Evolutionary conservation across 176 grass and related monocot genomes (phyloP).

Genomic region (Aechmea fasciata): DNA sequence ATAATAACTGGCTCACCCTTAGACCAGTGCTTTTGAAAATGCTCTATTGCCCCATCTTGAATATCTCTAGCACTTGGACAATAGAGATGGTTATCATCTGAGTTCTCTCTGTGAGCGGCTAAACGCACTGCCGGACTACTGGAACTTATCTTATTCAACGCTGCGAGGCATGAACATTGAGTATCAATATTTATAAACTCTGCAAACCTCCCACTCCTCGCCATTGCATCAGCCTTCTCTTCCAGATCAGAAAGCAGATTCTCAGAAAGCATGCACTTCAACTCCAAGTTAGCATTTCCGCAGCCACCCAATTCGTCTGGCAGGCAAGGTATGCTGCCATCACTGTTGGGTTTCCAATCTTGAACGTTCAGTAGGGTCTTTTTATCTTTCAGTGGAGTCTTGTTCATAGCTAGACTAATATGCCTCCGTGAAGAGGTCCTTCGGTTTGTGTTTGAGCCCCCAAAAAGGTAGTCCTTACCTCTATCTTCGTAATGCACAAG

Average conservation of each 20-base stretch:
- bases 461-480: conserved; percentile 36
- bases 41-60: conserved; percentile 39
- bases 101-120: conserved; percentile 48
- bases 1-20: conserved; percentile 84
- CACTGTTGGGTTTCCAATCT: conserved; percentile 41
- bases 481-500: conserved; percentile 11
- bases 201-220: conserved; percentile 20
- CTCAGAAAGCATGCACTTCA: conserved; percentile 45
- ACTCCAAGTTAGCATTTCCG: conserved; percentile 28
- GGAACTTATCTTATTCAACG: conserved; percentile 22
- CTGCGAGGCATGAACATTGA: conserved; percentile 30
- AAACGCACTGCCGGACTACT: conserved; percentile 17
- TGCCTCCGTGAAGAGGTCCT: conserved; percentile 10
- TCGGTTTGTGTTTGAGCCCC: conserved; percentile 7
- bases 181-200: conserved; percentile 1
- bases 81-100: conserved; percentile 67
- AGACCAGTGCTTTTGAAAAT: conserved; percentile 82
- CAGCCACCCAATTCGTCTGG: conserved; percentile 63
- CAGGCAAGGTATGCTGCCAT: conserved; percentile 80
- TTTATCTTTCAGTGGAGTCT: neutral
- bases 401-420: neutral
- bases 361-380: neutral
- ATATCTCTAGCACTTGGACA: conserved; percentile 41
- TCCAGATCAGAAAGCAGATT: conserved; percentile 36
- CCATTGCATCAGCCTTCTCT: conserved; percentile 40